Evolutionary conservation across 179 eudicot genomes (phyloP), one percentile per base, ranked within the genome.

Genomic region (Drosera spatulata): DNA sequence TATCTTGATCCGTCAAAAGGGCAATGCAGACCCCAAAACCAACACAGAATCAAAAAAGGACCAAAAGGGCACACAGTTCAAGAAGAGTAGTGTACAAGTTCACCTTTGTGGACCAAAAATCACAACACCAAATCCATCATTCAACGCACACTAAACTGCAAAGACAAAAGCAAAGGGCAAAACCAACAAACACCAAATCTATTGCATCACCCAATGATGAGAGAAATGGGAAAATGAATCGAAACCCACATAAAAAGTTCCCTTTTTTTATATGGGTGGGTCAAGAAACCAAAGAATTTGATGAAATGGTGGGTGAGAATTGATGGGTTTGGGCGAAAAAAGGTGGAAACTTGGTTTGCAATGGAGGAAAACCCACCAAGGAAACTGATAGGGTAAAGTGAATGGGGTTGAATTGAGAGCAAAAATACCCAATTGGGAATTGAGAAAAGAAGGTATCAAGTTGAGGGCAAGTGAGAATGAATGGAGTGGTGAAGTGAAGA

Each of bases 321-420:
- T 46, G 57, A 45, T 60, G 56, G 65, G 64, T 53, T 61, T 45
- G 37, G 46, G 65, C 74, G 72, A 73, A 66, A 61, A 71, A 67
- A 70, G 70, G 50, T 68, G 68, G 56, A 77, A 75, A 68, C 79
- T 80, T 78, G 71, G 77, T 63, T 76, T 69, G 80, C 69, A 80
- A 76, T 80, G 80, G 75, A 79, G 77, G 71, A 73, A 69, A 73
- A 61, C 58, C 64, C 55, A 62, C 48, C 61, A 71, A 46, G 53
- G 55, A 58, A 62, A 61, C 33, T 22, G 33, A 22, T 22, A 22
- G 33, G 33, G 33, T 22, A 22, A 22, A 22, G 33, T 22, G 33
- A 22, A 22, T 22, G 33, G 33, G 33, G 33, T 22, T 22, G 33
- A 22, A 22, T 22, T 22, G 33, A 22, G 33, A 1, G 33, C 0